Conservation (phyloP, 2,329 filamentous ascomycete genomes). For the Claviceps quebecensis region DNA sequence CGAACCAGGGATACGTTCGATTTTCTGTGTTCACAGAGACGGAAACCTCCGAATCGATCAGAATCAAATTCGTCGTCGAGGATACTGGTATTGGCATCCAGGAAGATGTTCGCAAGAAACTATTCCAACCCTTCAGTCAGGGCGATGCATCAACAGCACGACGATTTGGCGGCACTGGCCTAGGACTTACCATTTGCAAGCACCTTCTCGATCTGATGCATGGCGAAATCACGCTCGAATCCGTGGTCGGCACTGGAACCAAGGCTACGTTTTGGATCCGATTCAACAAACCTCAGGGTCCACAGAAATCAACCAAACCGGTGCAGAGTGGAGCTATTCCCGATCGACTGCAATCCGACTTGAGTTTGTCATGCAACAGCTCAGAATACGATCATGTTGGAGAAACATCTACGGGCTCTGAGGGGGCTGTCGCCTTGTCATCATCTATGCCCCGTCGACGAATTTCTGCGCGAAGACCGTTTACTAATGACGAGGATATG, state of each 20-base stretch:
- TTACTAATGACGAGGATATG: slow-evolving; percentile 32
- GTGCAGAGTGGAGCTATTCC: slow-evolving; percentile 51
- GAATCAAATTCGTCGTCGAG: slow-evolving; percentile 57
- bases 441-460: slow-evolving; percentile 16
- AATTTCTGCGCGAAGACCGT: slow-evolving; percentile 22
- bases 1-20: slow-evolving; percentile 51
- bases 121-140: slow-evolving; percentile 73
- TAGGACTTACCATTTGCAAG: slow-evolving; percentile 70
- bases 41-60: slow-evolving; percentile 49
- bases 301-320: slow-evolving; percentile 32
- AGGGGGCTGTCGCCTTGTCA: slow-evolving; percentile 12
- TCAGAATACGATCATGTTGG: slow-evolving; percentile 44
- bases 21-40: slow-evolving; percentile 50
- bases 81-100: slow-evolving; percentile 75
- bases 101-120: slow-evolving; percentile 54
- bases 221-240: slow-evolving; percentile 58
- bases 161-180: slow-evolving; percentile 64
- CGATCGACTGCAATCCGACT: slow-evolving; percentile 49
- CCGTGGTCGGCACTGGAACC: slow-evolving; percentile 52
- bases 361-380: slow-evolving; percentile 51
- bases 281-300: slow-evolving; percentile 53
- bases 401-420: slow-evolving; percentile 23
- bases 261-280: slow-evolving; percentile 65
- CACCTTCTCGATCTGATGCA: slow-evolving; percentile 69
- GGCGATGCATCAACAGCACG: slow-evolving; percentile 68